phyloP scores from a whole-genome alignment of 78 protist species.

The Dictyostelium discoideum region DNA sequence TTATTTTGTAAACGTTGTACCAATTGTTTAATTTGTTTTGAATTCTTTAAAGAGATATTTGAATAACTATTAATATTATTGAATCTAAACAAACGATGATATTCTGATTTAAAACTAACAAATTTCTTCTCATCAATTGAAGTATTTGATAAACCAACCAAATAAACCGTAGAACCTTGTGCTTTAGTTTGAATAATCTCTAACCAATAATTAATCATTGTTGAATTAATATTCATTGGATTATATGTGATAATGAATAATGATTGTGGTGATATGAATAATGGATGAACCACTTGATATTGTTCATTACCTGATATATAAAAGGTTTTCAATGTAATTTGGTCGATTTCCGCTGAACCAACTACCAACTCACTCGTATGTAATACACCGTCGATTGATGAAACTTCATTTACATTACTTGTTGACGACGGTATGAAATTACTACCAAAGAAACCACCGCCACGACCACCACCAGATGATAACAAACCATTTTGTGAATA shows the following conservation, averaged over 20 bases:
- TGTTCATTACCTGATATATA: conserved; percentile 38
- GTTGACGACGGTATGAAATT: background rate
- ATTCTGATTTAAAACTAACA: background rate
- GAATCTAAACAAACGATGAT: conserved; percentile 3
- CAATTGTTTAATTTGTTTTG: conserved; percentile 33
- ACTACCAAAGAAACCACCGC: background rate
- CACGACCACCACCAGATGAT: background rate
- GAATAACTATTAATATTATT: conserved; percentile 9
- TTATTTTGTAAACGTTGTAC: background rate
- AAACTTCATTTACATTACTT: background rate
- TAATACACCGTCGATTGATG: background rate
- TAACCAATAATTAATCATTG: conserved; percentile 47
- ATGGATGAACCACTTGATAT: conserved; percentile 36
- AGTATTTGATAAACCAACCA: conserved; percentile 11
- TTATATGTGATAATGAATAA: conserved; percentile 44
- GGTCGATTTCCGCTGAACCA: background rate
- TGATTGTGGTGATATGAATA: conserved; percentile 62
- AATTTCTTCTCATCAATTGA: conserved; percentile 44
- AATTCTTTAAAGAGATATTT: conserved; percentile 5
- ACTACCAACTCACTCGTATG: background rate
- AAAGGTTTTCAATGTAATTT: conserved; percentile 25
- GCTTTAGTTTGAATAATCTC: conserved; percentile 64
- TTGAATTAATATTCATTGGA: background rate
- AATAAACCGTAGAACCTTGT: conserved; percentile 21
- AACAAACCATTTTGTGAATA: background rate